A percentile compares a stretch with the other conserved stretches of the same genome.
Conservation (phyloP, 192 early-diverging fungal genomes). For the Entomortierella parvispora region DNA sequence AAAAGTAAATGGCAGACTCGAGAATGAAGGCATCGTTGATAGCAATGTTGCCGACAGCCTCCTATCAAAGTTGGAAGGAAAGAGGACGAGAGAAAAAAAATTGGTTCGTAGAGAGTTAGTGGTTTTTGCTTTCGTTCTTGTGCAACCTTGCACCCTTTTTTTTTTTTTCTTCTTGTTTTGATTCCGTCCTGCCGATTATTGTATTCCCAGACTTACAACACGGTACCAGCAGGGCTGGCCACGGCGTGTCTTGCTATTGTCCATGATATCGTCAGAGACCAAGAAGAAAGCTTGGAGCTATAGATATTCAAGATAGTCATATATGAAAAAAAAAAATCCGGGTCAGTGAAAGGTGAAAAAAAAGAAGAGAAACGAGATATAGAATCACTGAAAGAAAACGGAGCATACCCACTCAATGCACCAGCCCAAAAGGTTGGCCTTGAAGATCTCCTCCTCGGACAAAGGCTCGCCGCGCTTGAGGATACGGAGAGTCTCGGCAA, state of each 20-base stretch:
- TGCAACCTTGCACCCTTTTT: not conserved
- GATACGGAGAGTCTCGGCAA: constrained; percentile 88
- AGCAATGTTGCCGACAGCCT: constrained; percentile 86
- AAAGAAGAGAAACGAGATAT: not conserved
- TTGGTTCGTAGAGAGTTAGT: not conserved
- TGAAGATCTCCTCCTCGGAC: constrained; percentile 82
- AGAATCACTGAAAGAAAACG: not conserved
- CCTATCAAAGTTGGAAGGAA: constrained; percentile 31
- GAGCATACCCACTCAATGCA: constrained; percentile 85
- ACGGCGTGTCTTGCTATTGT: constrained; percentile 93
- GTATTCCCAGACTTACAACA: constrained; percentile 39
- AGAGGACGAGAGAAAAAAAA: not conserved
- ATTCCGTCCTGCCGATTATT: not conserved
- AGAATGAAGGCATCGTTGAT: constrained; percentile 98
- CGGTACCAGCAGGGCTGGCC: constrained; percentile 98
- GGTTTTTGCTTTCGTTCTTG: not conserved
- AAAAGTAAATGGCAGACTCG: constrained; percentile 91
- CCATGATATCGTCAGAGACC: constrained; percentile 99
- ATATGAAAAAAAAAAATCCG: constrained; percentile 2
- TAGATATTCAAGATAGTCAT: not conserved
- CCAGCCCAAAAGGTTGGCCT: constrained; percentile 95
- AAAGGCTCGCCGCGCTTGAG: constrained; percentile 75
- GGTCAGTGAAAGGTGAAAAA: not conserved
- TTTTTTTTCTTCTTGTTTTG: not conserved
- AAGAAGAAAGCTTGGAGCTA: constrained; percentile 99